Base-by-base conservation (phyloP, 1,139 yeast genomes). In the Kazachstania sp. region DNA sequence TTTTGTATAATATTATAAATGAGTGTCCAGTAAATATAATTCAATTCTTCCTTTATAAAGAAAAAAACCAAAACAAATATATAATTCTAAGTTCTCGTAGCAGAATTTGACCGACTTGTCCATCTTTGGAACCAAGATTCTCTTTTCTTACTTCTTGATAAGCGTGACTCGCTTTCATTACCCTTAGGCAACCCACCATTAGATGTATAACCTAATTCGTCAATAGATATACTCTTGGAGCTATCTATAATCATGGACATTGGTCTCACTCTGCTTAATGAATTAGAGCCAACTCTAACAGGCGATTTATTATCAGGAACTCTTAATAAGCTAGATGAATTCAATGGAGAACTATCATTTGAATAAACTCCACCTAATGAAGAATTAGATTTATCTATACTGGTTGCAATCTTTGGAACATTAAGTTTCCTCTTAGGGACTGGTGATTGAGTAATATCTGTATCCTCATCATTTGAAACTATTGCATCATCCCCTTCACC, bases 121-220 rank as follows among this genome's bases (percentile, higher is more conserved):
- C 63, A 51, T 51, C 63, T 52, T 51, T 57, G 57, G 45, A 63
- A 60, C 67, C 66, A 64, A 20, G 63, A 57, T 46, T 58, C 60
- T 41, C 66, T 53, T 46, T 58, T 61, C 15, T 50, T 54, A n/a
- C 59, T 52, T 28, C 58, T 54, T 7, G 61, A 35, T 9, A 41
- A 32, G 30, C 56, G 51, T 5, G 60, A 64, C 18, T 45, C 47
- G 13, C 36, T 41, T n/a, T 35, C 45, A 5, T 20, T 32, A 12
- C 13, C 28, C 4, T 31, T 31, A 11, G 15, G 11, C 3, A 31
- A 13, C 3, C 62, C 65, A 28, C 57, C 63, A 19, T 15, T 36
- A 9, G 51, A 43, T 16, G 38, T 15, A 43, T 44, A 42, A 16
- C 39, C 49, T 9, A 51, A 23, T 19, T 53, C 60, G 35, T 55